Percentiles rank a stretch among this genome's conserved stretches.
These are phyloP conservation scores for Epicoccum nigrum DNA, from an alignment of 2,329 filamentous ascomycete species.

Conservation along the genomic window DNA sequence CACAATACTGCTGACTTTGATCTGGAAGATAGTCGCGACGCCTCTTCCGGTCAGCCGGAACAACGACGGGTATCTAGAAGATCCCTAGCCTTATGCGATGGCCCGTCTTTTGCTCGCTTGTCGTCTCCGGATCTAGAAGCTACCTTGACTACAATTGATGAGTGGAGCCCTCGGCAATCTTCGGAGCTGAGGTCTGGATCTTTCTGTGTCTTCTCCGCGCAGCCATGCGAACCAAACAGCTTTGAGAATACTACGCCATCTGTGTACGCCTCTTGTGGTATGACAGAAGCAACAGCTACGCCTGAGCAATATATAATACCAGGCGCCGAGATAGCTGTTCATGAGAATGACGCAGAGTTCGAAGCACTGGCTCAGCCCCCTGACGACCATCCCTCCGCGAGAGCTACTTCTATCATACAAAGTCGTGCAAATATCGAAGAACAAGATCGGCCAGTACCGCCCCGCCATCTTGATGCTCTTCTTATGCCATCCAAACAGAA, in stretches of 20 bases:
- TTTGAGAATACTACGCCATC: neutral
- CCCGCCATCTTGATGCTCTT: slow-evolving; percentile 14
- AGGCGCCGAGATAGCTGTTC: neutral
- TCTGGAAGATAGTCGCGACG: neutral
- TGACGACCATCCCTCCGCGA: too few relatives aligned
- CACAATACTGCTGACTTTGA: slow-evolving; percentile 4
- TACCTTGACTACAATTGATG: slow-evolving; percentile 7
- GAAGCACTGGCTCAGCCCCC: too few relatives aligned
- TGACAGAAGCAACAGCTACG: neutral
- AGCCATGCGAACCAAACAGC: neutral
- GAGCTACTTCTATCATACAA: neutral
- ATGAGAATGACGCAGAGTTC: neutral
- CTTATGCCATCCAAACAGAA: slow-evolving; percentile 15
- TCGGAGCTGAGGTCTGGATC: slow-evolving; percentile 7
- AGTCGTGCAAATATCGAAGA: neutral
- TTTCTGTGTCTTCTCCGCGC: slow-evolving; percentile 12
- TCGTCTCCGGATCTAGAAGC: slow-evolving; percentile 9
- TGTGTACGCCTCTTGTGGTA: neutral
- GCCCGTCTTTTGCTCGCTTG: slow-evolving; percentile 1
- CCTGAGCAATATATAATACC: neutral
- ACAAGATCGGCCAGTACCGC: neutral
- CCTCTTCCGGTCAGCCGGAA: neutral
- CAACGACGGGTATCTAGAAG: slow-evolving; percentile 5
- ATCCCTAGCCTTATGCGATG: neutral
- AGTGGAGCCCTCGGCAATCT: slow-evolving; percentile 7